These are phyloP conservation scores for Lantana camara DNA, from an alignment of 257 asterid genomes.

Conservation along the genomic window DNA sequence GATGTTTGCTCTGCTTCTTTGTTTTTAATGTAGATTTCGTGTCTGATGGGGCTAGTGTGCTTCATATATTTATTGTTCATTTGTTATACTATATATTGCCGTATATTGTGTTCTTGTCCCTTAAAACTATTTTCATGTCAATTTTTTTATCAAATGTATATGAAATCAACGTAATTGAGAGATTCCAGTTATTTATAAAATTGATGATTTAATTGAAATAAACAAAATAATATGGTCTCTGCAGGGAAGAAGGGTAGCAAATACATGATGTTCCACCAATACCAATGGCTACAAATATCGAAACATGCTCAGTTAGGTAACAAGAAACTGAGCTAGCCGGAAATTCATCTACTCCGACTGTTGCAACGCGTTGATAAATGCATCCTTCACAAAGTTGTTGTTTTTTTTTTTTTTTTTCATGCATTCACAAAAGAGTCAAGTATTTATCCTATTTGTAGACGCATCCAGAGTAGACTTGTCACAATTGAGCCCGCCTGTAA, in stretches of 20 bases:
- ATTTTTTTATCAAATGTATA: neutral
- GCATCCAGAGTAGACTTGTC: constrained; percentile 68
- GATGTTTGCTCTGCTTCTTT: too few species aligned
- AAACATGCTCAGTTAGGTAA: constrained; percentile 13
- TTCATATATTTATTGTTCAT: constrained; percentile 35
- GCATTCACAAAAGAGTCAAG: constrained; percentile 83
- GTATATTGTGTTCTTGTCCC: too few species aligned
- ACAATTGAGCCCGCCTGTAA: constrained; percentile 79
- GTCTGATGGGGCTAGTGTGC: constrained; percentile 11
- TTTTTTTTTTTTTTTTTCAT: neutral
- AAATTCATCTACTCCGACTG: constrained; percentile 45
- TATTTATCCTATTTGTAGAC: constrained; percentile 64
- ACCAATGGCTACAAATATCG: constrained; percentile 15
- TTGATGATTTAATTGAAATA: neutral
- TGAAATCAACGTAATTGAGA: constrained; percentile 11
- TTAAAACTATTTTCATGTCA: neutral
- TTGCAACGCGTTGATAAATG: constrained; percentile 62
- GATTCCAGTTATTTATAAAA: constrained; percentile 3
- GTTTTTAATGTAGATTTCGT: constrained; percentile 38
- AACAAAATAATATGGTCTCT: constrained; percentile 24
- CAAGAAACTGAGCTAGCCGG: constrained; percentile 26
- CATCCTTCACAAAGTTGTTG: constrained; percentile 47
- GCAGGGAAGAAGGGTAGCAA: constrained; percentile 24
- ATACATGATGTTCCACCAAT: constrained; percentile 16
- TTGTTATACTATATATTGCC: neutral